Base-by-base conservation (phyloP, 169 alveolate species). In the Cryptosporidium ryanae region DNA sequence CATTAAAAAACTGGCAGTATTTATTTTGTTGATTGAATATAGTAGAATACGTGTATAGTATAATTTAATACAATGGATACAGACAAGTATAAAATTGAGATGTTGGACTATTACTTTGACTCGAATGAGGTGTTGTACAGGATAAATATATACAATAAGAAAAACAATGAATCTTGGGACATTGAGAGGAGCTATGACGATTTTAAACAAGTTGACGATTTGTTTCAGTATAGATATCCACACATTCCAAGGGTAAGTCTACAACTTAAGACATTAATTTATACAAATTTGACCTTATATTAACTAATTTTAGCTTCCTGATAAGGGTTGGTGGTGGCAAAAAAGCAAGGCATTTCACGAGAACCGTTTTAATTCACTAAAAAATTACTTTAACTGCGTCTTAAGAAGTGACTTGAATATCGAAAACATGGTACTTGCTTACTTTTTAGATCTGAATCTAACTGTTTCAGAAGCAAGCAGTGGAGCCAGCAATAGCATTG, bases 281-380 rank as follows among this genome's bases (percentile, higher is more conserved):
- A 54, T 8, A 21, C 29, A 54, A 25, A 6, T 54, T 12, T 21
- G 13, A 54, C 64, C 13, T 18, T 25, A 21, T 54, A 1, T 54
- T 52, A 18, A 21, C 29, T 2, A 21, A 7, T 61, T 61, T 61
- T 18, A 61, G 66, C 66, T 61, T 61, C 87, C 87, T 12, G 27
- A 27, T 32, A 61, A 38, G 59, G 87, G 87, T 27, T 76, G 87
- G 87, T 76, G 87, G 87, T 76, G 87, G 87, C 87, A 76, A 18
- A 55, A 59, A 34, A 76, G 59, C 46, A 61, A 44, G 34, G 63
- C 31, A 43, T 76, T 76, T 34, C 54, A 76, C 21, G 71, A 76
- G 48, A 59, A 23, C 49, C 57, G 71, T 31, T 76, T 76, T 44
- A 57, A 76, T 0, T 25, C 31, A 23, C 49, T 76, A 21, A 55